Percentiles rank a stretch among this genome's conserved stretches.
phyloP scores from a whole-genome alignment of 1,284 basidiomycete species.

The Sporisorium iseilematis-ciliati region DNA sequence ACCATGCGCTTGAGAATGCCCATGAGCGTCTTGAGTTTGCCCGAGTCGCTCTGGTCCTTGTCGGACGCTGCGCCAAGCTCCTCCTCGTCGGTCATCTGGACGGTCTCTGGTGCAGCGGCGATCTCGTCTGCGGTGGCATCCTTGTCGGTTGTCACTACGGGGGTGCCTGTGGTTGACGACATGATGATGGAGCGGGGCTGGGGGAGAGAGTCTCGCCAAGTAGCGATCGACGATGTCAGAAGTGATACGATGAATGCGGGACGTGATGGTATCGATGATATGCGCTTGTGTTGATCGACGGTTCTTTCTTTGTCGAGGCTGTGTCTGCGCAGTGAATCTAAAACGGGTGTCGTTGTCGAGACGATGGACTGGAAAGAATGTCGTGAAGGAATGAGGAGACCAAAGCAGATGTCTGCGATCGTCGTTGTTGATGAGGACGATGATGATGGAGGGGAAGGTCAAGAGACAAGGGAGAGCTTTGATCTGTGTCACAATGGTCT shows the following conservation, averaged over 20 bases:
- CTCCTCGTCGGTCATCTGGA: slow-evolving; percentile 64
- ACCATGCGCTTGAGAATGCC: slow-evolving; percentile 66
- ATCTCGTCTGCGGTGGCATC: slow-evolving; percentile 57
- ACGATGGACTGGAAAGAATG: too few relatives aligned
- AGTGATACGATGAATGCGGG: background rate
- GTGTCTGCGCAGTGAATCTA: too few relatives aligned
- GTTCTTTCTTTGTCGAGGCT: too few relatives aligned
- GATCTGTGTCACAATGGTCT: too few relatives aligned
- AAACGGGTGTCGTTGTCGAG: too few relatives aligned
- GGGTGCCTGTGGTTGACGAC: slow-evolving; percentile 27
- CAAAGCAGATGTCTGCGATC: too few relatives aligned
- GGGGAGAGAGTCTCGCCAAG: background rate
- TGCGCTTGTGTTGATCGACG: background rate
- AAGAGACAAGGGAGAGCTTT: too few relatives aligned
- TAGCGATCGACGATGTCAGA: background rate
- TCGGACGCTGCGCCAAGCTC: slow-evolving; percentile 59
- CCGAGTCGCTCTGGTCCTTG: slow-evolving; percentile 62
- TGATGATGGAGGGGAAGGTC: too few relatives aligned
- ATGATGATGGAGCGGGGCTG: slow-evolving; percentile 3
- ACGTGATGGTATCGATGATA: background rate
- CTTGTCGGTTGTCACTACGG: slow-evolving; percentile 39
- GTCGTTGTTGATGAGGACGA: too few relatives aligned
- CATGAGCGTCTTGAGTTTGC: slow-evolving; percentile 65
- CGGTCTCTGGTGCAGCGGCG: slow-evolving; percentile 53
- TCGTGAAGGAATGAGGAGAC: too few relatives aligned